A percentile compares a stretch with the other conserved stretches of the same genome.
phyloP scores from a whole-genome alignment of 352 stramenopile species.

The Peronosclerospora sorghi region DNA sequence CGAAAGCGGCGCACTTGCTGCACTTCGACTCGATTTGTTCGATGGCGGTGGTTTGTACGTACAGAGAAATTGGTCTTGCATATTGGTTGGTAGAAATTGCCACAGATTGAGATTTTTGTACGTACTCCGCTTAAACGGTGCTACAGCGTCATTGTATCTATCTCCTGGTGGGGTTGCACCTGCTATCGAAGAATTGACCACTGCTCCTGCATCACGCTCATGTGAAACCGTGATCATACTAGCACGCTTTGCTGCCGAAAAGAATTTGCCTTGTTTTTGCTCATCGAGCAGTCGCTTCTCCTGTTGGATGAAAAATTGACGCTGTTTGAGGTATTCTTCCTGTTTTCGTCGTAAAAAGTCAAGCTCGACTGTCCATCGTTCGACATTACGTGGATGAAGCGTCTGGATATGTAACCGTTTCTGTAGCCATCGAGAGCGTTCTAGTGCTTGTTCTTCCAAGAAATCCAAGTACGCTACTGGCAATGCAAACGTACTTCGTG shows the following conservation, averaged over 20 bases:
- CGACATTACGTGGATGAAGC: constrained; percentile 10
- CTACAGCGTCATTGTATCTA: constrained; percentile 22
- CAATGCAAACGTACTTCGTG: constrained; percentile 58
- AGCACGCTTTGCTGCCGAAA: constrained; percentile 18
- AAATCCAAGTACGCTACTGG: constrained; percentile 67
- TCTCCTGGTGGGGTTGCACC: constrained; percentile 8
- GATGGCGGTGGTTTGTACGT: constrained; percentile 28
- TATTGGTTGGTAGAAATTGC: constrained; percentile 77
- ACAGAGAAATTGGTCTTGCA: constrained; percentile 76
- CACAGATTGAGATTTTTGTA: constrained; percentile 71
- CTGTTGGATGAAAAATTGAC: constrained; percentile 67
- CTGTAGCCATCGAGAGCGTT: constrained; percentile 40
- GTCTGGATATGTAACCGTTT: constrained; percentile 24
- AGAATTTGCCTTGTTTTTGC: constrained; percentile 36
- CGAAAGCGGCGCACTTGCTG: constrained; percentile 7
- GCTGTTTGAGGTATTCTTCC: constrained; percentile 67
- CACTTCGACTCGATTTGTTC: constrained; percentile 7
- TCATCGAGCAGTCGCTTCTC: constrained; percentile 53
- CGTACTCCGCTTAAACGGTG: constrained; percentile 78
- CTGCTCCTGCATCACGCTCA: constrained; percentile 12
- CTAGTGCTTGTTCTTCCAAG: constrained; percentile 50
- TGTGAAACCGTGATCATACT: constrained; percentile 9
- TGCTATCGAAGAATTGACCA: constrained; percentile 4
- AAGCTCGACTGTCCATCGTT: constrained; percentile 35
- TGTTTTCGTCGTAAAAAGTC: constrained; percentile 57